These are phyloP conservation scores for Cyberlindnera amylophila DNA, from an alignment of 805 yeast genomes.

Conservation along the genomic window DNA sequence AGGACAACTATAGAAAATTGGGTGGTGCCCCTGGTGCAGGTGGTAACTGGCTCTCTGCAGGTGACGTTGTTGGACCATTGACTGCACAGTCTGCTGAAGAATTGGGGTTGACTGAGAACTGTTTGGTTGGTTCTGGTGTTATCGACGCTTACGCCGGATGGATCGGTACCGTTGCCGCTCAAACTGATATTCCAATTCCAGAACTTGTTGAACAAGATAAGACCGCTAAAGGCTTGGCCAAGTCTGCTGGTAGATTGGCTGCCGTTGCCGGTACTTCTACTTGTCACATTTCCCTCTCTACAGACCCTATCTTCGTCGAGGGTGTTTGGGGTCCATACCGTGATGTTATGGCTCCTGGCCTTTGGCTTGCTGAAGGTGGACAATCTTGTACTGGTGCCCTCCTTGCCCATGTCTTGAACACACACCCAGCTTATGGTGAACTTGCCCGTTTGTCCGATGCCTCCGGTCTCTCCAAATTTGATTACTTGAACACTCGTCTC, in stretches of 20 bases:
- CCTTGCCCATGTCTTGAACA: constrained; percentile 78
- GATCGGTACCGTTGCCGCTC: constrained; percentile 97
- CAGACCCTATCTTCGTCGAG: constrained; percentile 80
- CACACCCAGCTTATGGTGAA: constrained; percentile 84
- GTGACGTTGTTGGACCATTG: constrained; percentile 81
- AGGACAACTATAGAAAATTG: constrained; percentile 68
- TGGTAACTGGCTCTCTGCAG: constrained; percentile 80
- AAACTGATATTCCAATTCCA: constrained; percentile 53
- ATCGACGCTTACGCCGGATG: constrained; percentile 99
- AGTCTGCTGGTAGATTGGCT: constrained; percentile 82
- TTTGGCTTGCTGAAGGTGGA: constrained; percentile 99
- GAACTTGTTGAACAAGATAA: constrained; percentile 49
- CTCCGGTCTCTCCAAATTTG: constrained; percentile 72
- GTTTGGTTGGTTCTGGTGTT: constrained; percentile 91
- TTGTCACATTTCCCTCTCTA: constrained; percentile 87
- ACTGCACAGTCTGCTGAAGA: constrained; percentile 66
- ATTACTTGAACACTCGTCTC: constrained; percentile 70
- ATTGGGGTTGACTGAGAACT: constrained; percentile 73
- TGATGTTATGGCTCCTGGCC: constrained; percentile 85
- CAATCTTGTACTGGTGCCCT: constrained; percentile 96
- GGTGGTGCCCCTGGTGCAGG: constrained; percentile 80
- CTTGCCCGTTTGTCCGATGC: constrained; percentile 64
- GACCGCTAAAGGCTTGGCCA: constrained; percentile 44
- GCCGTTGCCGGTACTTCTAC: constrained; percentile 99
- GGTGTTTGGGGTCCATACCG: constrained; percentile 99